These are phyloP conservation scores for Leishmania guyanensis DNA, from an alignment of 208 protist genomes.

Conservation along the genomic window DNA sequence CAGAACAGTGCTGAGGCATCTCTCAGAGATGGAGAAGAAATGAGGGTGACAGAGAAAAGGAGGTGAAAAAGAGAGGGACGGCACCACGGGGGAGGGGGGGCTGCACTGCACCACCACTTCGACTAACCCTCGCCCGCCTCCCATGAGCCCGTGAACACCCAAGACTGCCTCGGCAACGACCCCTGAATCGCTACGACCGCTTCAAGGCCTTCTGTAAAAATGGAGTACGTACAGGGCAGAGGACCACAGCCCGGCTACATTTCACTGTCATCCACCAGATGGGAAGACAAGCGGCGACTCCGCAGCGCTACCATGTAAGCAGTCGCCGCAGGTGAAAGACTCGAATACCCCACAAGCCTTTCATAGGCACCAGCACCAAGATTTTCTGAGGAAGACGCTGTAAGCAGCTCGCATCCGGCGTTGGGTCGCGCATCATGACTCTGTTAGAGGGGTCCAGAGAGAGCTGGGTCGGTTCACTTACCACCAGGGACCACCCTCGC, in stretches of 20 bases:
- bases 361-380: conserved; percentile 27
- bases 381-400: conserved; percentile 9
- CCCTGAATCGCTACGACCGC: not conserved
- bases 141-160: not conserved
- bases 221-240: not conserved
- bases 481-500: conserved; percentile 4
- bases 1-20: not conserved
- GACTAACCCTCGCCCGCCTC: not conserved
- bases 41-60: not conserved
- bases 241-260: not conserved
- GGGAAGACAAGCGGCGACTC: not conserved
- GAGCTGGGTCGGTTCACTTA: conserved; percentile 12
- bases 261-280: not conserved
- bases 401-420: conserved; percentile 8
- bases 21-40: not conserved
- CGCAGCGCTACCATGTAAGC: not conserved
- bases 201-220: not conserved
- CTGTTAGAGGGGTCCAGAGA: not conserved
- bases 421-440: conserved; percentile 10
- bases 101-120: not conserved
- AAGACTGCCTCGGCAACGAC: not conserved
- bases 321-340: not conserved
- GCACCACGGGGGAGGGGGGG: not conserved
- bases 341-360: conserved; percentile 18
- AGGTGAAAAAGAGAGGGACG: not conserved